These are phyloP conservation scores for Nematocida displodere DNA, from an alignment of 371 early-diverging fungal species.

Conservation along the genomic window DNA sequence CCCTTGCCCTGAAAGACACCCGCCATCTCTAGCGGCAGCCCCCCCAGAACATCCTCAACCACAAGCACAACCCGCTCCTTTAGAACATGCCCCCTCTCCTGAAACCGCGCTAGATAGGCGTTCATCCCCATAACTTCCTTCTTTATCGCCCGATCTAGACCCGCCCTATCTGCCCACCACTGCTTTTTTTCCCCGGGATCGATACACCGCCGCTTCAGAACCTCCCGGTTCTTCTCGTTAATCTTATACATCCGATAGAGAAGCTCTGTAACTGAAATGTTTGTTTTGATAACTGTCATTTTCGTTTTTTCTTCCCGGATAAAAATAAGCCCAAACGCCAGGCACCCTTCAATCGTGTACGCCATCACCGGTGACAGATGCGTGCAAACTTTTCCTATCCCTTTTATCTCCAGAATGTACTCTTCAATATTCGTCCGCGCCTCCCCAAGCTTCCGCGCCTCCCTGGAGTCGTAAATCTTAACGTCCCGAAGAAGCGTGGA, in stretches of 20 bases:
- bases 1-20: neutral
- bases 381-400: constrained; percentile 14
- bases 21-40: constrained; percentile 36
- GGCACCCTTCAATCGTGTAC: constrained; percentile 13
- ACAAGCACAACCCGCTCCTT: neutral
- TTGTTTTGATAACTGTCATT: constrained; percentile 26
- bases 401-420: constrained; percentile 24
- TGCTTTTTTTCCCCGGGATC: constrained; percentile 9
- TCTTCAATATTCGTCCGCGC: neutral
- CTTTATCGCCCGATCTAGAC: constrained; percentile 17
- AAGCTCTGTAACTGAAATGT: neutral
- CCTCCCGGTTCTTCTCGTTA: constrained; percentile 13
- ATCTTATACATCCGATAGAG: neutral
- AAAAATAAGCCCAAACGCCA: constrained; percentile 27
- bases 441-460: neutral
- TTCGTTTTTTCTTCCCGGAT: constrained; percentile 12
- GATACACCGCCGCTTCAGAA: constrained; percentile 9
- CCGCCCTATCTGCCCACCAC: constrained; percentile 29
- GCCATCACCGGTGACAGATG: constrained; percentile 16
- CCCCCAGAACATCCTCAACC: constrained; percentile 31
- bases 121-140: constrained; percentile 15
- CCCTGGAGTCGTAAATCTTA: constrained; percentile 38
- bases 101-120: constrained; percentile 2
- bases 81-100: neutral
- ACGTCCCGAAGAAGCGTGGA: constrained; percentile 16